A percentile compares a stretch with the other conserved stretches of the same genome.
Evolutionary conservation across 805 yeast species (phyloP).

Genomic region (Wickerhamiella qilinensis): DNA sequence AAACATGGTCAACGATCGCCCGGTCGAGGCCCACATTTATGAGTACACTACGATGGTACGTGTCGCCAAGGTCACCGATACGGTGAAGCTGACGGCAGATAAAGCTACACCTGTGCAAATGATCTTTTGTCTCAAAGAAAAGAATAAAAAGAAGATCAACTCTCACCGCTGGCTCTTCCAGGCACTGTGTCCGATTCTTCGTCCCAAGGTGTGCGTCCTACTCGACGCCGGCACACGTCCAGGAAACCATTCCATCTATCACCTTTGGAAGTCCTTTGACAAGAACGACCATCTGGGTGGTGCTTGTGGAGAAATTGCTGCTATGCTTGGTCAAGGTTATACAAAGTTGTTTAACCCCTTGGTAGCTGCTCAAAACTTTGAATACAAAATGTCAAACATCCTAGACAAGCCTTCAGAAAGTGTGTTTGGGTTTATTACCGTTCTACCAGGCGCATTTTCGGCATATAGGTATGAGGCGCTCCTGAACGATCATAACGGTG

Average conservation of each 20-base stretch:
- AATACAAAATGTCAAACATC: slow-evolving; percentile 88
- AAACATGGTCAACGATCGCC: slow-evolving; percentile 66
- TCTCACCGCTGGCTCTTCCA: slow-evolving; percentile 96
- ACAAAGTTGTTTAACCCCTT: slow-evolving; percentile 57
- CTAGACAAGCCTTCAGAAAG: slow-evolving; percentile 93
- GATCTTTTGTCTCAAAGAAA: slow-evolving; percentile 78
- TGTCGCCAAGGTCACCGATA: slow-evolving; percentile 46
- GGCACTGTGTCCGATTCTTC: slow-evolving; percentile 68
- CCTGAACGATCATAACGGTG: slow-evolving; percentile 47
- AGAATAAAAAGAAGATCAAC: slow-evolving; percentile 77
- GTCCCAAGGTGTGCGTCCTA: slow-evolving; percentile 70
- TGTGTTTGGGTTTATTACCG: slow-evolving; percentile 85
- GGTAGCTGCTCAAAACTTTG: slow-evolving; percentile 94
- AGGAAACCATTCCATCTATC: slow-evolving; percentile 64
- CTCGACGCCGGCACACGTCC: slow-evolving; percentile 95
- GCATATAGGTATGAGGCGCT: slow-evolving; percentile 82
- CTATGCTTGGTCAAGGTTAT: slow-evolving; percentile 53
- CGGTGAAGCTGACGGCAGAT: slow-evolving; percentile 52
- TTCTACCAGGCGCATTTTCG: slow-evolving; percentile 91
- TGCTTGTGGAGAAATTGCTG: slow-evolving; percentile 93
- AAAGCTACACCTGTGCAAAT: slow-evolving; percentile 68
- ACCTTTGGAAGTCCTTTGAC: slow-evolving; percentile 76
- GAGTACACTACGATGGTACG: slow-evolving; percentile 91
- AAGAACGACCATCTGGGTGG: slow-evolving; percentile 75
- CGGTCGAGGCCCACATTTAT: slow-evolving; percentile 75